phyloP scores from a whole-genome alignment of 139 green algal species.

The Chlorella sorokiniana region DNA sequence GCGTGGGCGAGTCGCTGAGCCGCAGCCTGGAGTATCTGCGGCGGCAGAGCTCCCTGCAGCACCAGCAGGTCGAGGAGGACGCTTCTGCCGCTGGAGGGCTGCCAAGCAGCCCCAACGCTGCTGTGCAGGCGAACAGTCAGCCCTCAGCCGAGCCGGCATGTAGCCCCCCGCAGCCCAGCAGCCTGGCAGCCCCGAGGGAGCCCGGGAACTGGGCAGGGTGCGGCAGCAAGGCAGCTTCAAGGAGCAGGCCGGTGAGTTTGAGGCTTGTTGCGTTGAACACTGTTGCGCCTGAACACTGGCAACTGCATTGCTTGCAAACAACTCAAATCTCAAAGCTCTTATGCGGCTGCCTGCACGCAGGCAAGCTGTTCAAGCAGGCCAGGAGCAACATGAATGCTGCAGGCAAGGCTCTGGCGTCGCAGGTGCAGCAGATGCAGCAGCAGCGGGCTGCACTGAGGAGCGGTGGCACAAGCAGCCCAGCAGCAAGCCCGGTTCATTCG shows the following conservation, averaged over 20 bases:
- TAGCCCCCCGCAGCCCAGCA: neutral
- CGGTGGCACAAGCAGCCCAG: neutral
- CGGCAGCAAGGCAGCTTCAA: conserved; percentile 2
- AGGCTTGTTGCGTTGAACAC: neutral
- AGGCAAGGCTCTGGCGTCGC: conserved; percentile 12
- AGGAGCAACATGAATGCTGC: neutral
- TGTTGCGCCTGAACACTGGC: neutral
- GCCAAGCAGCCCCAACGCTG: neutral
- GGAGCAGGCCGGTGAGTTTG: conserved; percentile 15
- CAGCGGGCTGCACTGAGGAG: neutral
- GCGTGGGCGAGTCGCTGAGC: conserved; percentile 1
- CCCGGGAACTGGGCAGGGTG: neutral
- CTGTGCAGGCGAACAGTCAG: neutral
- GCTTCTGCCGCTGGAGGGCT: neutral
- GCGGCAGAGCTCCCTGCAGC: conserved; percentile 1
- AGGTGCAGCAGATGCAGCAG: conserved; percentile 25
- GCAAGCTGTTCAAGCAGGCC: conserved; percentile 1
- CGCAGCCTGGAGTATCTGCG: conserved; percentile 8
- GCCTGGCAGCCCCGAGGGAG: neutral
- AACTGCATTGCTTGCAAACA: neutral
- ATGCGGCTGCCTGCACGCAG: neutral
- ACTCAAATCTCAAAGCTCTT: neutral
- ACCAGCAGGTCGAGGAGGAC: neutral
- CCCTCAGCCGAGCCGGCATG: neutral
- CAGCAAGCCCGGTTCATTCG: too few species aligned